These are phyloP conservation scores for Cystobasidium ongulense DNA, from an alignment of 768 basidiomycete species.

Conservation along the genomic window DNA sequence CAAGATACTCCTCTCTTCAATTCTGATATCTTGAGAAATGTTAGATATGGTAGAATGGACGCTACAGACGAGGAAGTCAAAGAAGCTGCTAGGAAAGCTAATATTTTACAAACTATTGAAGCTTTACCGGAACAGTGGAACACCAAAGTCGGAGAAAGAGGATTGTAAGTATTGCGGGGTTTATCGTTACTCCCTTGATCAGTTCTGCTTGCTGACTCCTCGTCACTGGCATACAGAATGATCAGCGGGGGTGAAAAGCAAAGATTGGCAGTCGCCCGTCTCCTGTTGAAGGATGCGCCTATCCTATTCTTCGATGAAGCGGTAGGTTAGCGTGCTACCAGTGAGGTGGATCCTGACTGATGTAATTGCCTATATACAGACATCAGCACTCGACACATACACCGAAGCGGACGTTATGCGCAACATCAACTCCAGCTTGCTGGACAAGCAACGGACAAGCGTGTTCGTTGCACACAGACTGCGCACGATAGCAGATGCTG, in stretches of 20 bases:
- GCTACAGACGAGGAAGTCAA: conserved; percentile 84
- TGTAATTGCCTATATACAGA: conserved; percentile 51
- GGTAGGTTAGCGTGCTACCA: conserved; percentile 50
- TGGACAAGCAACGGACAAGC: conserved; percentile 73
- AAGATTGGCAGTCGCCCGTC: conserved; percentile 82
- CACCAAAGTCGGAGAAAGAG: conserved; percentile 90
- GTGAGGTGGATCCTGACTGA: background rate
- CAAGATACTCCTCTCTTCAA: conserved; percentile 98
- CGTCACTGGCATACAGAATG: conserved; percentile 52
- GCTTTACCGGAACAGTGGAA: conserved; percentile 73
- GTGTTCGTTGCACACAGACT: conserved; percentile 91
- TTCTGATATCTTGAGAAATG: conserved; percentile 86
- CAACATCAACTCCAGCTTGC: conserved; percentile 72
- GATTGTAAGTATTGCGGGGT: conserved; percentile 43
- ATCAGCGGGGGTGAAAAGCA: conserved; percentile 99
- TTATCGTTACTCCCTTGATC: background rate
- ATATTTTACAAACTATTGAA: conserved; percentile 71
- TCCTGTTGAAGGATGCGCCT: conserved; percentile 84
- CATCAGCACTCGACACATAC: conserved; percentile 87
- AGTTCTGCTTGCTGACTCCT: conserved; percentile 43
- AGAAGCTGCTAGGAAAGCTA: conserved; percentile 73
- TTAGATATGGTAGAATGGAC: conserved; percentile 79
- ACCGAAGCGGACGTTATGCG: conserved; percentile 92
- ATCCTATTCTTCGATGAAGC: conserved; percentile 99
- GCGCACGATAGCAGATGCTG: conserved; percentile 82